Conservation (phyloP, 129 eudicot species). For the Escallonia rubra region DNA sequence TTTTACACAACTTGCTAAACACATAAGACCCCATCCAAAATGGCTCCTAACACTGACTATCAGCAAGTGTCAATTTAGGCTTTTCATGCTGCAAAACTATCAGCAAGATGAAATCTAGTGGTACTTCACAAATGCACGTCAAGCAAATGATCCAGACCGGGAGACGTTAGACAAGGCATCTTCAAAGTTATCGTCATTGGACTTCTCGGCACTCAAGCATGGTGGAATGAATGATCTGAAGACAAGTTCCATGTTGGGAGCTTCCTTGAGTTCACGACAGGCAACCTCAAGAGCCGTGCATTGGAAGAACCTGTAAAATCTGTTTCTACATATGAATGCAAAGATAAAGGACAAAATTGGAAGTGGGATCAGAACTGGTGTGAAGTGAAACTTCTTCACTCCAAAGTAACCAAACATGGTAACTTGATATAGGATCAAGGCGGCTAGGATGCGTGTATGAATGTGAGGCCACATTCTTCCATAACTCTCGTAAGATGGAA, state of each 20-base stretch:
- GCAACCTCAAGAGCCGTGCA: conserved; percentile 68
- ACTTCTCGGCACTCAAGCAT: conserved; percentile 42
- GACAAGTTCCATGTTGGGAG: conserved; percentile 65
- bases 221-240: conserved; percentile 61
- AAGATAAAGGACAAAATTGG: conserved; percentile 60
- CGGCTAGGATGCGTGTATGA: conserved; percentile 52
- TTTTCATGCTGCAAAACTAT: not conserved
- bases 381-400: conserved; percentile 44
- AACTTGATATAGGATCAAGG: conserved; percentile 61
- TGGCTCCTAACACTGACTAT: not conserved
- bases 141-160: not conserved
- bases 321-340: conserved; percentile 48
- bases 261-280: conserved; percentile 42
- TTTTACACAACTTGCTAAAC: too few relatives aligned
- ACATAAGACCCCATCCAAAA: not conserved
- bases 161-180: not conserved
- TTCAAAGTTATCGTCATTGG: not conserved
- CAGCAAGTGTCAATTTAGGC: not conserved
- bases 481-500: conserved; percentile 68
- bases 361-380: conserved; percentile 59
- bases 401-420: conserved; percentile 84
- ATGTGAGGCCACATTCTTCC: conserved; percentile 98
- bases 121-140: not conserved
- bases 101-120: not conserved
- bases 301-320: conserved; percentile 62